Base-by-base conservation (phyloP, 352 stramenopile genomes). In the Pythium rhizo-oryzae region DNA sequence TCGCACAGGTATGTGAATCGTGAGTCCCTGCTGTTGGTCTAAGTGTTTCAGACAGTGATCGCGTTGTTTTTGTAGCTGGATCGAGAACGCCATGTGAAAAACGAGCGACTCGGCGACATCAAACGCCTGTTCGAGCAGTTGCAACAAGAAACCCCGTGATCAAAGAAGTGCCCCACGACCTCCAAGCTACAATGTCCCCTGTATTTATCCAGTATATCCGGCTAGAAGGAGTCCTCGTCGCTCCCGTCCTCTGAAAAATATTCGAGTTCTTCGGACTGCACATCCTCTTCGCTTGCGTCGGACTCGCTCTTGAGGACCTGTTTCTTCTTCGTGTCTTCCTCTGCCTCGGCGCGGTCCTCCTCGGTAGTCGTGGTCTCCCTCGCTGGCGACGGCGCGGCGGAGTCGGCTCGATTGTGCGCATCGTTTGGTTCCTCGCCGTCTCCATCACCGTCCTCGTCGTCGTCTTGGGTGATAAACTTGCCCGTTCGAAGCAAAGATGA, bases 181-280 rank as follows among this genome's bases (percentile, higher is more conserved):
- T 11, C 35, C 35, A 16, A 46, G 39, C 5, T 19, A 3, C 12
- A 47, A 19, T n/a, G 41, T 47, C 13, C 18, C 33, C 23, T 46
- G 7, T 68, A 37, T 24, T 66, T 33, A 56, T 28, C 11, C 16
- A 21, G 43, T 12, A 7, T 51, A 47, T 43, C 15, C 54, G 43
- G 35, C 58, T 60, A 95, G 65, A 95, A 95, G 6, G 84, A 93
- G 60, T 94, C 87, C 52, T 94, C 85, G 25, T 93, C 84, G 53
- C 85, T 92, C 0, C 63, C 84, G 54, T 95, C 82, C 59, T 93
- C 85, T 37, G 87, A 93, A 65, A 95, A 92, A 54, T 94, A 95
- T 59, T 92, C 85, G 13, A 94, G 74, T 37, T 95, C 87, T 66
- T 93, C 87, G 0, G 82, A 91, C 54, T 88, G 66, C 3, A 91